Conservation (phyloP, 805 yeast species). For the Lipomyces anomalus region DNA sequence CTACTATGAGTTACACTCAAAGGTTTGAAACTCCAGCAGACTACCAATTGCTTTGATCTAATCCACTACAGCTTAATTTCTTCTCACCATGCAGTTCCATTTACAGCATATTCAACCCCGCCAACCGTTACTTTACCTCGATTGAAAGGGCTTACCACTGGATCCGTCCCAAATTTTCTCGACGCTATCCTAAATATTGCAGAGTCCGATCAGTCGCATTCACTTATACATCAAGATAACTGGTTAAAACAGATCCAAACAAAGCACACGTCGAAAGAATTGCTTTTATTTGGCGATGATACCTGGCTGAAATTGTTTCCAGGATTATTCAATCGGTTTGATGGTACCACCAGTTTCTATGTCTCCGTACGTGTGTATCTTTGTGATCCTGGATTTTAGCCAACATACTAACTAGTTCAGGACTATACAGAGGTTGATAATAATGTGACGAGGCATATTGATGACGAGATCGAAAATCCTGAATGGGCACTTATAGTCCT, state of each 20-base stretch:
- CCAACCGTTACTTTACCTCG: slow-evolving; percentile 97
- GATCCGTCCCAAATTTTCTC: slow-evolving; percentile 86
- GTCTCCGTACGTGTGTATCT: slow-evolving; percentile 45
- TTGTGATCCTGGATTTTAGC: background rate
- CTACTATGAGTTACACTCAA: slow-evolving; percentile 67
- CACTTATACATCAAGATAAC: slow-evolving; percentile 71
- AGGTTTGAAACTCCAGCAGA: slow-evolving; percentile 14
- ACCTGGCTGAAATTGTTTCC: slow-evolving; percentile 95
- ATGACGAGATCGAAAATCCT: slow-evolving; percentile 43
- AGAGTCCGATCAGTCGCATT: slow-evolving; percentile 72
- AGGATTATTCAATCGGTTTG: slow-evolving; percentile 52
- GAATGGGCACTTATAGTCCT: slow-evolving; percentile 82
- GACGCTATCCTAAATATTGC: slow-evolving; percentile 94
- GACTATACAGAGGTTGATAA: slow-evolving; percentile 92
- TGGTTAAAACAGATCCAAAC: slow-evolving; percentile 70
- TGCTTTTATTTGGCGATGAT: slow-evolving; percentile 94
- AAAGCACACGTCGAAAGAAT: slow-evolving; percentile 33
- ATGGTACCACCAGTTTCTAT: slow-evolving; percentile 90
- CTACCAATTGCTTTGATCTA: background rate
- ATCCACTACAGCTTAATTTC: slow-evolving; percentile 40
- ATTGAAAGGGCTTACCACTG: slow-evolving; percentile 87
- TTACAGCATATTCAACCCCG: slow-evolving; percentile 87
- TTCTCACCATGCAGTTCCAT: slow-evolving; percentile 71
- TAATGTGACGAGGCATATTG: slow-evolving; percentile 86
- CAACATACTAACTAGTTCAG: background rate